Base-by-base conservation (phyloP, 371 early-diverging fungal species). In the Catenaria anguillulae region DNA sequence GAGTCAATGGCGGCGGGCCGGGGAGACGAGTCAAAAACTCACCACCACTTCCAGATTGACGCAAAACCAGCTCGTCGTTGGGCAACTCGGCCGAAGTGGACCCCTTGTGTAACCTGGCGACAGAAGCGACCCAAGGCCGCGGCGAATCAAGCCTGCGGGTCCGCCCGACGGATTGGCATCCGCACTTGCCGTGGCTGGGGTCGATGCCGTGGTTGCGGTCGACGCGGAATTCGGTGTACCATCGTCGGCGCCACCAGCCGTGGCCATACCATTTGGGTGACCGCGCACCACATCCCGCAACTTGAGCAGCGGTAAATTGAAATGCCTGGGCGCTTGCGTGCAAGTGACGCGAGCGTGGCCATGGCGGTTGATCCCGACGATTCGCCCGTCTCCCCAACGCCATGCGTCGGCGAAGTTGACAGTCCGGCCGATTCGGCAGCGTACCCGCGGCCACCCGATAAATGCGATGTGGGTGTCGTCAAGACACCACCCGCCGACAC, bases 241-340 rank as follows among this genome's bases (percentile, higher is more conserved):
- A 40, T 40, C 40, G 40, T 17, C 40, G 17, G 5, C 40, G 40
- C 40, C 40, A 17, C 40, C 40, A 5, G 40, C 5, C 40, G 17
- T 10, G 10, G 40, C 40, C n/a, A n/a, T n/a, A n/a, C n/a, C n/a
- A n/a, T n/a, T n/a, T n/a, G n/a, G n/a, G n/a, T n/a, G n/a, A n/a
- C n/a, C n/a, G 8, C 4, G 8, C 40, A 40, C 5, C 40, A 17
- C 40, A 23, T 43, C 45, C 4, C 45, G 45, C 45, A 50, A 31
- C 52, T 50, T 50, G 52, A 50, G 31, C 26, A 50, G 52, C 31
- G 52, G 52, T 13, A 50, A 15, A 31, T 50, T 26, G 31, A 50
- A 50, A 19, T 50, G 52, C 15, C 52, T 13, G 29, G 52, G 52
- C 52, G 52, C 19, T 50, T 50, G 52, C 52, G 52, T 31, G 52